Conservation (phyloP, 2,329 filamentous ascomycete genomes). For the Penicillium sp. region DNA sequence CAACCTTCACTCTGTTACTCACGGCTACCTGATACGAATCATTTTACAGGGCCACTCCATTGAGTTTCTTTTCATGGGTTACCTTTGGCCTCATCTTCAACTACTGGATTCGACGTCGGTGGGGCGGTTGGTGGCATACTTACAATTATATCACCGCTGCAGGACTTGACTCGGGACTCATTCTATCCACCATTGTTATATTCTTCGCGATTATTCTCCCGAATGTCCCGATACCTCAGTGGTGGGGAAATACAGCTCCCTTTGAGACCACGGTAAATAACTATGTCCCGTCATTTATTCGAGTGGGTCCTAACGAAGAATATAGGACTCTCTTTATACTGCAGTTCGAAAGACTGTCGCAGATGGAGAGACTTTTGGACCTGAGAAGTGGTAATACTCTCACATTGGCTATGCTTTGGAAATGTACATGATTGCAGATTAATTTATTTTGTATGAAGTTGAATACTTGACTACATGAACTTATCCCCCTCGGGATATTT, state of each 20-base stretch:
- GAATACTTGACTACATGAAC: background rate
- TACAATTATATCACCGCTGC: slow-evolving; percentile 44
- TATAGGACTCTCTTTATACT: slow-evolving; percentile 13
- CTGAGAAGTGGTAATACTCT: slow-evolving; percentile 3
- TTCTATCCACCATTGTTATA: slow-evolving; percentile 62
- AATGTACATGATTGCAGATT: no score
- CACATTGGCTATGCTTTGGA: no score
- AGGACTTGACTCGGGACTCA: slow-evolving; percentile 52
- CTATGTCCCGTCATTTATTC: background rate
- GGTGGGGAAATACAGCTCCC: slow-evolving; percentile 54
- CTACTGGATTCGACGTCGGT: slow-evolving; percentile 32
- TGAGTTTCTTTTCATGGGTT: slow-evolving; percentile 67
- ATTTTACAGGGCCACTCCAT: slow-evolving; percentile 52
- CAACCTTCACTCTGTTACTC: slow-evolving; percentile 17
- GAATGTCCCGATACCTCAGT: slow-evolving; percentile 52
- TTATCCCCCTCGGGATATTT: background rate
- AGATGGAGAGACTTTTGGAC: slow-evolving; percentile 15
- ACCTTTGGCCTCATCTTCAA: slow-evolving; percentile 49
- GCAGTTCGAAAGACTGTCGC: slow-evolving; percentile 17
- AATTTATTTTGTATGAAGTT: no score
- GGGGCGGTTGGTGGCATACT: slow-evolving; percentile 39
- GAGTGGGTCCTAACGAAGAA: background rate
- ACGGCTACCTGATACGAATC: slow-evolving; percentile 1
- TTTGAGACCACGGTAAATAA: slow-evolving; percentile 23
- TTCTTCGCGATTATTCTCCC: slow-evolving; percentile 66